Percentiles rank a stretch among this genome's conserved stretches.
Evolutionary conservation across 257 asterid genomes (phyloP).

Genomic region (Solanum rostratum): DNA sequence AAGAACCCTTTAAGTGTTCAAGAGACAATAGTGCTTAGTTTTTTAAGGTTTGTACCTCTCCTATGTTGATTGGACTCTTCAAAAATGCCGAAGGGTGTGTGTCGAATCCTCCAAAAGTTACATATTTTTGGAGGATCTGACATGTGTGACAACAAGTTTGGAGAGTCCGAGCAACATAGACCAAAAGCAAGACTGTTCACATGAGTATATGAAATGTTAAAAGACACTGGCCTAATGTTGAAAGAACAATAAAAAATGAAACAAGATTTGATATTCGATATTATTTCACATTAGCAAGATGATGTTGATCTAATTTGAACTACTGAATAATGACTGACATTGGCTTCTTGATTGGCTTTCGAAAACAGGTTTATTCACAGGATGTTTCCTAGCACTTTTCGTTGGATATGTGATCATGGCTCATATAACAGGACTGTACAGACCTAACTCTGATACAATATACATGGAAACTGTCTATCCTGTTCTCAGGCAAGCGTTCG

Average conservation of each 20-base stretch:
- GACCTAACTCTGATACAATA: constrained; percentile 36
- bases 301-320: background rate
- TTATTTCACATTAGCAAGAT: background rate
- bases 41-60: background rate
- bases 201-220: background rate
- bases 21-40: background rate
- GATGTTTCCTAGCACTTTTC: constrained; percentile 68
- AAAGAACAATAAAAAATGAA: background rate
- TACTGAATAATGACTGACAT: background rate
- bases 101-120: background rate
- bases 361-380: constrained; percentile 63
- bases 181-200: background rate
- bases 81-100: background rate
- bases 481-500: constrained; percentile 60
- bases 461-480: constrained; percentile 96
- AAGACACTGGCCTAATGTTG: background rate
- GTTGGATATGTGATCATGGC: constrained; percentile 79
- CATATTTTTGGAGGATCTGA: background rate
- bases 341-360: background rate
- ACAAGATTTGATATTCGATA: background rate
- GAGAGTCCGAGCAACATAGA: background rate
- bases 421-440: constrained; percentile 63
- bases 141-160: background rate
- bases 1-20: background rate
- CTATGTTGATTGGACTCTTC: background rate